phyloP scores from a whole-genome alignment of 495 filamentous ascomycete genomes.

The Xylaria palmicola region DNA sequence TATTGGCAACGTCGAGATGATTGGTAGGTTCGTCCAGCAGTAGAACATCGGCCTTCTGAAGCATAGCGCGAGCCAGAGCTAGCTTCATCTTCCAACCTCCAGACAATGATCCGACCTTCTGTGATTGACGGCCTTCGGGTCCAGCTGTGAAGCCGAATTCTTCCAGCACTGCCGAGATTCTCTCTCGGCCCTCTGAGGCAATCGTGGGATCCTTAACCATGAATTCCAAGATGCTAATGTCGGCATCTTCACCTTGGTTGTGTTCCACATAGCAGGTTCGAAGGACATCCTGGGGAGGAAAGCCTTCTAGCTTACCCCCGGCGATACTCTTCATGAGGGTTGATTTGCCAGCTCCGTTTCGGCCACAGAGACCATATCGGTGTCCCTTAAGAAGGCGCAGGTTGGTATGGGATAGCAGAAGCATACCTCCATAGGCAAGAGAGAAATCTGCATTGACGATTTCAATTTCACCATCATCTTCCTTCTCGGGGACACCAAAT shows the following conservation, averaged over 20 bases:
- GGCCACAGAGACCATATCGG: conserved; percentile 92
- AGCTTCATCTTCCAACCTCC: conserved; percentile 99
- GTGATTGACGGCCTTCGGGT: conserved; percentile 80
- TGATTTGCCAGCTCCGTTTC: conserved; percentile 97
- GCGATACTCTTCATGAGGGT: conserved; percentile 98
- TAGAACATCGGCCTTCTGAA: conserved; percentile 91
- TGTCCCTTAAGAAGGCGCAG: conserved; percentile 92
- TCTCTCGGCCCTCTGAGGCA: conserved; percentile 67
- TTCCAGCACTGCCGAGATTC: conserved; percentile 77
- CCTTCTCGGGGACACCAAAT: conserved; percentile 79
- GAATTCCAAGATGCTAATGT: conserved; percentile 92
- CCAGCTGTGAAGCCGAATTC: conserved; percentile 93
- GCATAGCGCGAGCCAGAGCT: conserved; percentile 92
- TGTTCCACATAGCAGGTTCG: conserved; percentile 98
- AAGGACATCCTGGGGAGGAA: conserved; percentile 85
- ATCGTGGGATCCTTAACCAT: conserved; percentile 81
- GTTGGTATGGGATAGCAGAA: conserved; percentile 94
- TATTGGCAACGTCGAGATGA: conserved; percentile 94
- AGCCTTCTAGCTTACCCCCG: conserved; percentile 92
- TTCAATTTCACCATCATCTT: conserved; percentile 79
- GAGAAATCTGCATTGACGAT: conserved; percentile 99
- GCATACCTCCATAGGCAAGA: conserved; percentile 96
- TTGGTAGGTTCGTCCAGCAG: conserved; percentile 98
- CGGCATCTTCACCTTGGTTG: conserved; percentile 95
- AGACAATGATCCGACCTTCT: conserved; percentile 91